phyloP scores from a whole-genome alignment of 2,329 filamentous ascomycete species.

The Torrubiellomyces zombiae region DNA sequence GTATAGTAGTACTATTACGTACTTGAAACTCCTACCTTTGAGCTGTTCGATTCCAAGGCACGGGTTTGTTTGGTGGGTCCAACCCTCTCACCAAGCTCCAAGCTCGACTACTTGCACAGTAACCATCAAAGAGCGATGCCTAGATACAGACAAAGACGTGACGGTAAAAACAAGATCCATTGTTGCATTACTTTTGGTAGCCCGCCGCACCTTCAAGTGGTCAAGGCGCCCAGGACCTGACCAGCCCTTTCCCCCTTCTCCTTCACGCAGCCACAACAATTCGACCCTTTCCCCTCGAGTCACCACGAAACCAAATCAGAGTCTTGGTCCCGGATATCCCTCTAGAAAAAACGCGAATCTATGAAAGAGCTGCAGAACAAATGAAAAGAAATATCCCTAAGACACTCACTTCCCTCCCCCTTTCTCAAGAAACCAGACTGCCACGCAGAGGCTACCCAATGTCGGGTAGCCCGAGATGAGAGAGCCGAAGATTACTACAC shows the following conservation, averaged over 20 bases:
- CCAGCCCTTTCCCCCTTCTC: constrained; percentile 16
- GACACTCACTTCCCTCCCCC: constrained; percentile 7
- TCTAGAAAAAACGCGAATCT: constrained; percentile 23
- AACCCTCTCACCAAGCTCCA: too few species aligned
- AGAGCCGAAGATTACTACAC: constrained; percentile 10
- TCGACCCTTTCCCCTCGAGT: constrained; percentile 13
- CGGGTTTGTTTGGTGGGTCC: too few species aligned
- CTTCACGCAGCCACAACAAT: constrained; percentile 20
- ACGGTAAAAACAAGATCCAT: constrained; percentile 16
- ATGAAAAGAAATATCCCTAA: constrained; percentile 14
- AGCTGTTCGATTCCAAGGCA: too few species aligned
- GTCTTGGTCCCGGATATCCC: constrained; percentile 12
- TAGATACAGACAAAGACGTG: constrained; percentile 20
- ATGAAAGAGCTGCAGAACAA: constrained; percentile 19
- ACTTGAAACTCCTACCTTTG: too few species aligned
- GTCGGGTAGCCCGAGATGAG: constrained; percentile 9
- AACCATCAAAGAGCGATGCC: constrained; percentile 18
- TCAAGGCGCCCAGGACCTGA: constrained; percentile 19
- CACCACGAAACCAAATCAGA: constrained; percentile 11
- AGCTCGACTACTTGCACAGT: too few species aligned
- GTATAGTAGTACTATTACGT: too few species aligned
- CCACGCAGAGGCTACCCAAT: constrained; percentile 9
- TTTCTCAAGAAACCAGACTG: constrained; percentile 11
- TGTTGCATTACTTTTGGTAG: constrained; percentile 27
- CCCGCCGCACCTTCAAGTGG: constrained; percentile 18